These are phyloP conservation scores for Massariosphaeria phaeospora DNA, from an alignment of 495 filamentous ascomycete species.

Conservation along the genomic window DNA sequence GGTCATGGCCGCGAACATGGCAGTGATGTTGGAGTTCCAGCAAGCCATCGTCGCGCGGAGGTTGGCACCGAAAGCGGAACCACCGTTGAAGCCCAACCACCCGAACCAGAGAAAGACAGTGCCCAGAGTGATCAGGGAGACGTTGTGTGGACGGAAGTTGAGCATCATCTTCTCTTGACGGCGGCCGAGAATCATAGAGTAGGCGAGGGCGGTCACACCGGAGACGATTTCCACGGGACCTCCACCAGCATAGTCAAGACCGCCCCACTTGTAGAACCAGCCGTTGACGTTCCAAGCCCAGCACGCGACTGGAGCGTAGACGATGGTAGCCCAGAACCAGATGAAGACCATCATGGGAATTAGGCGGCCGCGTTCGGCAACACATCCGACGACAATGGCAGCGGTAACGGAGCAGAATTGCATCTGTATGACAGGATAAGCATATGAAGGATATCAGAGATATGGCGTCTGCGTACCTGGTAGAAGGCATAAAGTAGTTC, in stretches of 20 bases:
- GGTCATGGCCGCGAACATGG: conserved; percentile 77
- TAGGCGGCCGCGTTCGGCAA: conserved; percentile 89
- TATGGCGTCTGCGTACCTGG: conserved; percentile 47
- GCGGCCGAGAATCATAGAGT: conserved; percentile 90
- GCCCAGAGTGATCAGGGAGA: conserved; percentile 92
- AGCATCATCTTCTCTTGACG: conserved; percentile 99
- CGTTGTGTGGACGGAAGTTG: conserved; percentile 84
- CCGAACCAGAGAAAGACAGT: conserved; percentile 97
- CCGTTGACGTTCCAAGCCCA: conserved; percentile 95
- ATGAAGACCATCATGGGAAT: conserved; percentile 92
- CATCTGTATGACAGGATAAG: conserved; percentile 55
- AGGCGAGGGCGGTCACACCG: conserved; percentile 85
- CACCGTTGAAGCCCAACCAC: conserved; percentile 98
- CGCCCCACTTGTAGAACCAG: conserved; percentile 88
- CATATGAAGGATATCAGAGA: neutral
- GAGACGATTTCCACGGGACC: conserved; percentile 97
- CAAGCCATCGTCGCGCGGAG: conserved; percentile 91
- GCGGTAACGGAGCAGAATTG: conserved; percentile 93
- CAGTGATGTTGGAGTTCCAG: conserved; percentile 94
- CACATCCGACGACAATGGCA: conserved; percentile 85
- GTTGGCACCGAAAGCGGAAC: conserved; percentile 94
- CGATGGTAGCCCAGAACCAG: conserved; percentile 93
- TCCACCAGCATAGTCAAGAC: conserved; percentile 93
- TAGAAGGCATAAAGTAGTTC: conserved; percentile 63
- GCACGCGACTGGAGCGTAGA: conserved; percentile 93